phyloP scores from a whole-genome alignment of 2,329 filamentous ascomycete species.

The Malbranchea zuffiana region DNA sequence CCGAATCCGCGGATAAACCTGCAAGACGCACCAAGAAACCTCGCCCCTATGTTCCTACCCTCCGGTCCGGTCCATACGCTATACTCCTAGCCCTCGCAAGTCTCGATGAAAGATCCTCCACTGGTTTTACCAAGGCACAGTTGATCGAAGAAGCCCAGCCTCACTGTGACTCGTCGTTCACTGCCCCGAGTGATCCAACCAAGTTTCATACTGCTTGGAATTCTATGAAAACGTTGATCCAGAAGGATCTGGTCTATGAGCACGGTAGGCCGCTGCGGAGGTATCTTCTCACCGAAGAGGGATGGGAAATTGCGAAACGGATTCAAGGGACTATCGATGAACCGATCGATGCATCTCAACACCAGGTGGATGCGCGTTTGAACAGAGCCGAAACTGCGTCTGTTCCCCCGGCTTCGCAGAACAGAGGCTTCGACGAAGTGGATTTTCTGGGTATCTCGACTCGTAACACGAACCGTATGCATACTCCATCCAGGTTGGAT shows the following conservation, averaged over 20 bases:
- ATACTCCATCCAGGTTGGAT: too few species aligned
- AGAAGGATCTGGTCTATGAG: slow-evolving; percentile 64
- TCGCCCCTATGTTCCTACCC: slow-evolving; percentile 59
- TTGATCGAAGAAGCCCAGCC: slow-evolving; percentile 60
- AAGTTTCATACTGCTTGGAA: slow-evolving; percentile 73
- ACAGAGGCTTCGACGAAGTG: too few species aligned
- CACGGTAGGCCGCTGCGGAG: slow-evolving; percentile 56
- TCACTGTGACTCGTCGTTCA: slow-evolving; percentile 63
- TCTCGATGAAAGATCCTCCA: slow-evolving; percentile 43
- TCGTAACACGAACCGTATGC: too few species aligned
- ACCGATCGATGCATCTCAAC: too few species aligned
- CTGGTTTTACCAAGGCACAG: slow-evolving; percentile 55
- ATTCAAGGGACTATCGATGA: slow-evolving; percentile 32
- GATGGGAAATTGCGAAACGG: slow-evolving; percentile 60
- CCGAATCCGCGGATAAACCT: slow-evolving; percentile 24
- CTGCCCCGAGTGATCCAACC: slow-evolving; percentile 52
- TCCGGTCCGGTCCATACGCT: slow-evolving; percentile 65
- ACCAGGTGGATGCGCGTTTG: too few species aligned
- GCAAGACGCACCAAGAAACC: slow-evolving; percentile 47
- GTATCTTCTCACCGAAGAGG: slow-evolving; percentile 64
- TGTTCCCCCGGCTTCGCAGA: too few species aligned
- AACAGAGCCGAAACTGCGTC: too few species aligned
- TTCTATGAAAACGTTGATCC: slow-evolving; percentile 64
- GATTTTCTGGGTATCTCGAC: too few species aligned
- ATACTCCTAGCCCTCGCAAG: slow-evolving; percentile 56